Base-by-base conservation (phyloP, 139 green algal species). In the Mychonastes homosphaera region DNA sequence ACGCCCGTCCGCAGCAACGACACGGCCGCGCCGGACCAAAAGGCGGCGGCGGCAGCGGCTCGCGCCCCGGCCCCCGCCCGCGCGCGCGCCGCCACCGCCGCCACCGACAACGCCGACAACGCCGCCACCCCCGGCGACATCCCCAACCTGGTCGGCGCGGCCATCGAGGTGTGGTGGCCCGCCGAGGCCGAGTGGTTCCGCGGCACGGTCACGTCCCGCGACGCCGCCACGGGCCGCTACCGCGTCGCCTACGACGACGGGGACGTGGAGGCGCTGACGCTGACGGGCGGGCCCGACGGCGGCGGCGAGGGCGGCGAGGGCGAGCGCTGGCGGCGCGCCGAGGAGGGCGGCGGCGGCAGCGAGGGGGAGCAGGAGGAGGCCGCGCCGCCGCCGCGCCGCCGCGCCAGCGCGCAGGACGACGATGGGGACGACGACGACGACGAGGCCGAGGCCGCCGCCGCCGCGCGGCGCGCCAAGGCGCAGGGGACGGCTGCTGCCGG, bases 191-290 rank as follows among this genome's bases (percentile, higher is more conserved):
- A 32, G 3, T 82, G 73, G 73, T 82, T 67, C 43, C 24, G 43
- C 6, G 79, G 73, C 38, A 39, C 10, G 4, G 30, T 83, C 18
- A 35, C 33, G 27, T 29, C 67, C 16, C 67, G 36, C 19, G 55
- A 73, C 28, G 35, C 47, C 6, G 41, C 30, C 26, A 45, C 21
- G 2, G 54, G 55, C 52, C 81, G 82, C 60, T 64, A 84, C 57
- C 39, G 56, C 1, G 66, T 87, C 10, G 43, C 53, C 12, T 90
- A 89, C 51, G 80, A 92, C 33, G 84, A 92, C 52, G 82, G 78
- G 3, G 84, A 92, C 18, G 68, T 75, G 50, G 84, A 92, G 58
- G 80, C 70, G 78, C 18, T 88, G 21, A 47, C 72, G 45, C 57
- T 91, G 0, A 53, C n/a, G 1, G 15, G 55, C 15, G 77, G 85